Percentiles rank a stretch among this genome's conserved stretches.
Evolutionary conservation across 2,329 filamentous ascomycete species (phyloP).

Genomic region (Metarhizium guizhouense): DNA sequence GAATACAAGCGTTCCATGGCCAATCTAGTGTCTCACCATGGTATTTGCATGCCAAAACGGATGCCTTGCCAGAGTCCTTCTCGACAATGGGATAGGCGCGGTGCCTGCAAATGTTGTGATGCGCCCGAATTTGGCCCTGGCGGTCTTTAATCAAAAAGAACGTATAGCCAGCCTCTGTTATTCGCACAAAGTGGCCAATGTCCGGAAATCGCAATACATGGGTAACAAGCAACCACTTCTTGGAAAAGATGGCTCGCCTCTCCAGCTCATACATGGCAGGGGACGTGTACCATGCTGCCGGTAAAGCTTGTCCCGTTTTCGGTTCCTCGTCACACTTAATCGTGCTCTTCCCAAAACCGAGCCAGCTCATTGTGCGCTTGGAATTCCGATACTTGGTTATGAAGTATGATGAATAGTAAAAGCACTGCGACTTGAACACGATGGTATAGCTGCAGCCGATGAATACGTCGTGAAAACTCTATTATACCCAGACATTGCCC

Average conservation of each 20-base stretch:
- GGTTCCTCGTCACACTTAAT: not conserved
- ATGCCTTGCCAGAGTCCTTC: constrained; percentile 10
- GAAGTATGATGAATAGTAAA: not conserved
- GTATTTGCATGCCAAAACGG: constrained; percentile 9
- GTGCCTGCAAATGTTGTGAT: constrained; percentile 14
- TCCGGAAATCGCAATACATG: constrained; percentile 14
- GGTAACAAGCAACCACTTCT: constrained; percentile 40
- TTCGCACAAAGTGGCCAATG: constrained; percentile 10
- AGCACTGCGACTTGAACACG: not conserved
- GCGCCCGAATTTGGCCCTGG: constrained; percentile 11
- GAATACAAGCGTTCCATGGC: no score
- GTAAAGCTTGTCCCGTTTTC: constrained; percentile 9
- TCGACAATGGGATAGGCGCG: constrained; percentile 13
- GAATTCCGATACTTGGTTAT: not conserved
- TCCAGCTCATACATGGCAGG: constrained; percentile 42
- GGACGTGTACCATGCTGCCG: constrained; percentile 22
- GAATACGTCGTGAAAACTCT: not conserved
- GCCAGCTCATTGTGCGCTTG: not conserved
- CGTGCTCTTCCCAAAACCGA: not conserved
- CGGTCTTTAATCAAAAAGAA: constrained; percentile 15
- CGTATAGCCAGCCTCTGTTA: constrained; percentile 12
- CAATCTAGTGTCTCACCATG: constrained; percentile 3
- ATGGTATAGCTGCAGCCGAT: not conserved
- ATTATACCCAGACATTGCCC: not conserved
- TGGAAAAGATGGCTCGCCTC: constrained; percentile 41